These are phyloP conservation scores for Candida verbasci DNA, from an alignment of 805 yeast species.

Conservation along the genomic window DNA sequence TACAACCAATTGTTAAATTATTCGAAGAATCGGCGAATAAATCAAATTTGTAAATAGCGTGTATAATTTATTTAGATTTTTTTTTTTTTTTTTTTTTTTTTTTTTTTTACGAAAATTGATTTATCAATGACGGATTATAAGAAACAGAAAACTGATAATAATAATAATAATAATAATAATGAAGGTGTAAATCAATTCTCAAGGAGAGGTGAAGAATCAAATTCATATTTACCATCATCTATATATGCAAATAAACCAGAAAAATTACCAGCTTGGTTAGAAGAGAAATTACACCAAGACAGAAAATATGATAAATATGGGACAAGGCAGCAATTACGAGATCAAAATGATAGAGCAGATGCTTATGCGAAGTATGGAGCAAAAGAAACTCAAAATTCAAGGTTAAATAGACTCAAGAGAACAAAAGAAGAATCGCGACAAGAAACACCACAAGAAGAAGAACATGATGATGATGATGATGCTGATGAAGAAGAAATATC, in stretches of 20 bases:
- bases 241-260: constrained; percentile 19
- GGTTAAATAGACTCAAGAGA: constrained; percentile 8
- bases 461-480: constrained; percentile 5
- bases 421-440: background rate
- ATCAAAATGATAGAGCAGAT: background rate
- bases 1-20: constrained; percentile 14
- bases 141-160: too few relatives aligned
- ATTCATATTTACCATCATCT: background rate
- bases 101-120: background rate
- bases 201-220: constrained; percentile 1
- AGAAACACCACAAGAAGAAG: constrained; percentile 4
- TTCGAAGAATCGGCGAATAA: constrained; percentile 11
- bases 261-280: constrained; percentile 39
- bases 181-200: background rate
- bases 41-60: constrained; percentile 8
- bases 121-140: background rate
- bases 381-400: constrained; percentile 1
- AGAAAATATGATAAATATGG: constrained; percentile 41
- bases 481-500: too few relatives aligned
- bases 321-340: constrained; percentile 3
- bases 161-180: too few relatives aligned
- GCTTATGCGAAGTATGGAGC: constrained; percentile 11
- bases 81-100: too few relatives aligned
- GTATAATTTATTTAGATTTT: too few relatives aligned
- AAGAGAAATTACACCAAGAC: constrained; percentile 15